These are phyloP conservation scores for Parafenestella ontariensis DNA, from an alignment of 2,329 filamentous ascomycete species.

Conservation along the genomic window DNA sequence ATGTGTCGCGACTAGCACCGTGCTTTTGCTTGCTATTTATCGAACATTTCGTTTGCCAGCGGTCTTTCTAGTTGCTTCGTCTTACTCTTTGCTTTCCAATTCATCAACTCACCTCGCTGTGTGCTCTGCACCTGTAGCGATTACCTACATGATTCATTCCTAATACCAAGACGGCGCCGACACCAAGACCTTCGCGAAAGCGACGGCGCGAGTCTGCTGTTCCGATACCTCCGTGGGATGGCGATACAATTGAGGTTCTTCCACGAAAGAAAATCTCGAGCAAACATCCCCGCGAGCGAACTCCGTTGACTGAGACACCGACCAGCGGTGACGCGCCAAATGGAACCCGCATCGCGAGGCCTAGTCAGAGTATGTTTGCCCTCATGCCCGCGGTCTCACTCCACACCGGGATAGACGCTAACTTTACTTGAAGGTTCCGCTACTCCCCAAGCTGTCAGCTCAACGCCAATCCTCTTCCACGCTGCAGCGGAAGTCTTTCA, in stretches of 20 bases:
- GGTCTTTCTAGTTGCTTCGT: too few species aligned
- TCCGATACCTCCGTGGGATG: not conserved
- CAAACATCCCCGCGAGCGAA: not conserved
- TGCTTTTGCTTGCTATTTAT: too few species aligned
- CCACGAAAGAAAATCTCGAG: not conserved
- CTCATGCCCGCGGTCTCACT: not conserved
- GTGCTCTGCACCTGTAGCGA: too few species aligned
- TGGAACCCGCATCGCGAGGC: not conserved
- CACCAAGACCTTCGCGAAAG: constrained; percentile 2
- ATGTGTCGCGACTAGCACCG: too few species aligned
- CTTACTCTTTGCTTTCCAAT: too few species aligned
- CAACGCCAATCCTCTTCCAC: not conserved
- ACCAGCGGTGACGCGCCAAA: not conserved
- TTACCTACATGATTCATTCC: not conserved
- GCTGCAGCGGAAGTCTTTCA: not conserved
- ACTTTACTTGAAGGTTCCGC: not conserved
- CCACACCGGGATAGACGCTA: not conserved
- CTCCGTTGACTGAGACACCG: not conserved
- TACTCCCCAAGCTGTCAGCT: not conserved
- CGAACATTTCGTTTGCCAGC: too few species aligned
- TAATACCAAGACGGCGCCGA: too few species aligned
- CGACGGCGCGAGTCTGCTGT: constrained; percentile 5
- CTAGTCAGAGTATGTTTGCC: constrained; percentile 2
- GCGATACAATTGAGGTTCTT: constrained; percentile 1
- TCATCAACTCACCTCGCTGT: too few species aligned